phyloP scores from a whole-genome alignment of 306 rosid species.

The Clitoria ternatea region DNA sequence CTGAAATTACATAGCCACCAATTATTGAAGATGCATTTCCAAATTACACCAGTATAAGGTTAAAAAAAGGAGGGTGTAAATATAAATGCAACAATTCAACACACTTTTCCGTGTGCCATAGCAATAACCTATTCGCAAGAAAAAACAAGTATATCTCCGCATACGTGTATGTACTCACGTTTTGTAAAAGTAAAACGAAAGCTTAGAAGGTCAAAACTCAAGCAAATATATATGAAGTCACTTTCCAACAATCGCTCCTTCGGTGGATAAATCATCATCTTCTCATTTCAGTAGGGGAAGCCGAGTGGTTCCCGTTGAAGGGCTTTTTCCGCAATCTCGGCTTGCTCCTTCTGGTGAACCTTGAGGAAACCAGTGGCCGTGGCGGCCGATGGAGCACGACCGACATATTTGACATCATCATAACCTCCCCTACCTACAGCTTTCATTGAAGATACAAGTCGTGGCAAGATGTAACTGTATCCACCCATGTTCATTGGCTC shows the following conservation, averaged over 20 bases:
- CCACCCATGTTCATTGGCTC: slow-evolving; percentile 99
- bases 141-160: background rate
- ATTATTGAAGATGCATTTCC: slow-evolving; percentile 17
- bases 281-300: slow-evolving; percentile 30
- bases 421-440: slow-evolving; percentile 61
- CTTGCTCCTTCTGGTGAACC: slow-evolving; percentile 83
- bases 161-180: background rate
- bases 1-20: background rate
- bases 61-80: background rate
- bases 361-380: slow-evolving; percentile 83
- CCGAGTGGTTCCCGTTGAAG: slow-evolving; percentile 57
- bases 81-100: background rate
- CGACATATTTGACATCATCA: slow-evolving; percentile 70
- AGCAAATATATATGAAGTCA: slow-evolving; percentile 6
- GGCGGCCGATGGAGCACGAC: slow-evolving; percentile 93
- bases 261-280: background rate
- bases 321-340: slow-evolving; percentile 76
- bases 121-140: background rate
- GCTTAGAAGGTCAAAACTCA: background rate
- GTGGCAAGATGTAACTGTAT: slow-evolving; percentile 60
- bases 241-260: slow-evolving; percentile 19
- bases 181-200: background rate
- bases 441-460: slow-evolving; percentile 75
- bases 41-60: background rate
- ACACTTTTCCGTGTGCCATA: background rate